These are phyloP conservation scores for Fusarium setosum DNA, from an alignment of 2,329 filamentous ascomycete genomes.

Conservation along the genomic window DNA sequence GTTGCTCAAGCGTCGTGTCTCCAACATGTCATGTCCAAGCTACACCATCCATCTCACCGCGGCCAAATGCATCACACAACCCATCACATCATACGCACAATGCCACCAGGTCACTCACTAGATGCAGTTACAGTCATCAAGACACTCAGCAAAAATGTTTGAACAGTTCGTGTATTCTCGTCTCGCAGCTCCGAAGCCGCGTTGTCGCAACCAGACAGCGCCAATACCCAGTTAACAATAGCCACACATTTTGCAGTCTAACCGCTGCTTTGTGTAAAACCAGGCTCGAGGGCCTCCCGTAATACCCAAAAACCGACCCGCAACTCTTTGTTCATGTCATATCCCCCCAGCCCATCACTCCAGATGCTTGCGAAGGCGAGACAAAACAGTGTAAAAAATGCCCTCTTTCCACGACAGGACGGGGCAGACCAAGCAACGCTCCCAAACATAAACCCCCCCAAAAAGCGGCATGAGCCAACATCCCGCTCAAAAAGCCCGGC, in stretches of 20 bases:
- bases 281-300: slow-evolving; percentile 48
- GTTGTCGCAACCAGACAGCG: slow-evolving; percentile 47
- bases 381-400: slow-evolving; percentile 37
- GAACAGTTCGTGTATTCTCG: slow-evolving; percentile 54
- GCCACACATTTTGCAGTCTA: slow-evolving; percentile 44
- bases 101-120: neutral
- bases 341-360: slow-evolving; percentile 43
- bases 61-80: no score
- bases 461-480: slow-evolving; percentile 33
- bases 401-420: slow-evolving; percentile 41
- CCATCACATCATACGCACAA: no score
- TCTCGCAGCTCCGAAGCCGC: slow-evolving; percentile 47
- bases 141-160: slow-evolving; percentile 21
- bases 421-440: slow-evolving; percentile 45
- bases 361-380: slow-evolving; percentile 46
- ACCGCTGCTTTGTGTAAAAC: slow-evolving; percentile 50
- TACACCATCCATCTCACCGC: no score
- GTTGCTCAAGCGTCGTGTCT: no score
- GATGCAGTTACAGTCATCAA: neutral
- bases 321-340: slow-evolving; percentile 49
- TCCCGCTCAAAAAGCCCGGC: slow-evolving; percentile 18
- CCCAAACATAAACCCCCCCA: slow-evolving; percentile 34
- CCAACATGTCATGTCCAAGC: no score
- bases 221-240: slow-evolving; percentile 49
- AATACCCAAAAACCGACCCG: slow-evolving; percentile 47